Conservation (phyloP, 306 rosid genomes). For the Alnus rubra region DNA sequence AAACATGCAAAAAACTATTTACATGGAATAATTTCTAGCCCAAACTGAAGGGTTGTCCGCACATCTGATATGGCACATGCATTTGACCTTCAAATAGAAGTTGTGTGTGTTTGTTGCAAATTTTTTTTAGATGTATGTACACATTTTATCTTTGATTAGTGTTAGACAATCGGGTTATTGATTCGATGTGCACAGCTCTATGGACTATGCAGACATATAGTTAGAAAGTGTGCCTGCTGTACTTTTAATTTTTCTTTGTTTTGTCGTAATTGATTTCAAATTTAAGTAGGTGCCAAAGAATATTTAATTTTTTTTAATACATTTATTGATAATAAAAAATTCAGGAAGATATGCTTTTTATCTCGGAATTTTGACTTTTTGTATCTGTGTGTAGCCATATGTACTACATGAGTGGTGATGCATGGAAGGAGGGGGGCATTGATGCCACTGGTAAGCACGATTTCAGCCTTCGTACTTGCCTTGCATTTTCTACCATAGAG, state of each 20-base stretch:
- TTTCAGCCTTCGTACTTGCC: conserved; percentile 1
- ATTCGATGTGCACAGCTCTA: neutral
- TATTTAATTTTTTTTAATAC: neutral
- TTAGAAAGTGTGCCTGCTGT: neutral
- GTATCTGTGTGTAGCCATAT: conserved; percentile 66
- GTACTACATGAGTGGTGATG: conserved; percentile 98
- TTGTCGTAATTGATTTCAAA: neutral
- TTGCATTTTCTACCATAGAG: neutral
- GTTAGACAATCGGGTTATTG: neutral
- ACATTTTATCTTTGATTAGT: neutral
- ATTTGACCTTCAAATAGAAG: neutral
- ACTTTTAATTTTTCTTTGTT: neutral
- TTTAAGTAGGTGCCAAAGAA: neutral
- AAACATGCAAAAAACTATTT: neutral
- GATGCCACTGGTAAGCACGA: conserved; percentile 87
- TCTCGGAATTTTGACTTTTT: conserved; percentile 31
- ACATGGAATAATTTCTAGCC: neutral
- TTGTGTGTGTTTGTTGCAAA: neutral
- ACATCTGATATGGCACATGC: neutral
- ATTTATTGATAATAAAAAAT: neutral
- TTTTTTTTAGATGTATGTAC: neutral
- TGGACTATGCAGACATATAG: neutral
- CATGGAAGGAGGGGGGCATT: conserved; percentile 99
- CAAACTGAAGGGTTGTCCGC: neutral
- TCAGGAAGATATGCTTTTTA: conserved; percentile 6